Base-by-base conservation (phyloP, 148 eudicot genomes). In the Bassia scoparia region DNA sequence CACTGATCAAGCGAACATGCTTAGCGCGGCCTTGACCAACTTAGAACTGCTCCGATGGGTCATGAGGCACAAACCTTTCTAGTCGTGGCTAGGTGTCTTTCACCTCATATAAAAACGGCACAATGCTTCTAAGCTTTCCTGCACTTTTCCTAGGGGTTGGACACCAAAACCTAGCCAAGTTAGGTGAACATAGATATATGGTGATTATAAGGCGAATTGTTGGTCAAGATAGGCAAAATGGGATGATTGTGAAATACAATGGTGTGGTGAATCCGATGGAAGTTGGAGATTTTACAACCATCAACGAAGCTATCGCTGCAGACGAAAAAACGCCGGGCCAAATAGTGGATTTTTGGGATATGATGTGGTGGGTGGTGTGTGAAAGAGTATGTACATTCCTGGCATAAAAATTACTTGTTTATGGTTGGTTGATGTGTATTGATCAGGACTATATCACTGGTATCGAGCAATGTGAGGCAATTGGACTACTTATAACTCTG, bases 371-470 rank as follows among this genome's bases (percentile, higher is more conserved):
- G 62, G 77, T 8, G 87, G 87, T 2, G 67, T 74, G 2, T 84
- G 82, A 15, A 71, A 18, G 85, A 84, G 68, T 81, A 84, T 61
- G 80, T 84, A 48, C 48, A 69, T 79, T 65, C 73, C 58, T 17
- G 72, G 41, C 15, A 79, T 61, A 82, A 81, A 68, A 79, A 65
- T 17, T 75, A 77, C 44, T 61, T 84, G 60, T 71, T 79, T 62
- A 72, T 84, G 75, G 38, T 84, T 27, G 87, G 89, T n/a, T 16
- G 89, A 83, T 61, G 89, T n/a, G 89, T 16, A 79, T 83, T 34
- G 76, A 81, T 61, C n/a, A 50, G 79, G 48, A 86, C 87, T 23
- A 55, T 86, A 83, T 86, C 50, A 86, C 84, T 4, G 89, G 83
- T 3, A 68, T 58, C 85, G 80, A 86, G 83, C 55, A 82, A 81